phyloP scores from a whole-genome alignment of 2,329 filamentous ascomycete genomes.

The Monosporascus sp. region DNA sequence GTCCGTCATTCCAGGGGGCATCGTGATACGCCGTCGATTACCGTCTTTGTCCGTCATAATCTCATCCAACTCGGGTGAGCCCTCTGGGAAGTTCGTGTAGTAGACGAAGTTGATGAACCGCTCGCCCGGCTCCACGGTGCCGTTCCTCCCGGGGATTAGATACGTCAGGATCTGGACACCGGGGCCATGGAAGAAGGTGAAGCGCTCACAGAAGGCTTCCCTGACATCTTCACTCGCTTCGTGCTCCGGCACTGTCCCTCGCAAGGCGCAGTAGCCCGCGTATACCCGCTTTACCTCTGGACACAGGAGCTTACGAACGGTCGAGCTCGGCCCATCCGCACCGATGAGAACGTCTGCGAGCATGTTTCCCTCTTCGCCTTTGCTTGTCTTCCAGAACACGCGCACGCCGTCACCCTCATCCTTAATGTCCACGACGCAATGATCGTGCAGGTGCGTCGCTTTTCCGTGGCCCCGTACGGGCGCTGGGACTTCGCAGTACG shows the following conservation, averaged over 20 bases:
- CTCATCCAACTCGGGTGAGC: conserved; percentile 25
- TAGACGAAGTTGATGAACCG: conserved; percentile 42
- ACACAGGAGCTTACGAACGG: conserved; percentile 28
- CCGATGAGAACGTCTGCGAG: conserved; percentile 34
- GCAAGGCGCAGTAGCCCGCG: conserved; percentile 36
- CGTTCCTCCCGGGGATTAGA: conserved; percentile 34
- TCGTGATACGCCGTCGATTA: conserved; percentile 27
- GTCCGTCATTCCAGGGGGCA: conserved; percentile 31
- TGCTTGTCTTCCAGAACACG: conserved; percentile 28
- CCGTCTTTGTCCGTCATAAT: conserved; percentile 31
- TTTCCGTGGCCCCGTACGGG: conserved; percentile 20
- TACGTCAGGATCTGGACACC: conserved; percentile 37
- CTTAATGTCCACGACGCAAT: conserved; percentile 25
- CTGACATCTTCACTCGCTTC: conserved; percentile 29
- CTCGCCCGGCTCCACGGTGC: conserved; percentile 31
- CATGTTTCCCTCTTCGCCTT: conserved; percentile 24
- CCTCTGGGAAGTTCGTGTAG: conserved; percentile 36
- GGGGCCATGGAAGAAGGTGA: conserved; percentile 34
- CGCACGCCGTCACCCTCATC: conserved; percentile 20
- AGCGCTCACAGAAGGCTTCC: conserved; percentile 29
- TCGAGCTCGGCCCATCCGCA: conserved; percentile 39
- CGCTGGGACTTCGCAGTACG: conserved; percentile 26
- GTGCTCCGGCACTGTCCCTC: conserved; percentile 36
- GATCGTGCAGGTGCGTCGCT: conserved; percentile 27
- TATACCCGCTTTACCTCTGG: conserved; percentile 26